Percentiles rank a stretch among this genome's conserved stretches.
phyloP scores from a whole-genome alignment of 352 stramenopile genomes.

The Pythium rhizo-oryzae region DNA sequence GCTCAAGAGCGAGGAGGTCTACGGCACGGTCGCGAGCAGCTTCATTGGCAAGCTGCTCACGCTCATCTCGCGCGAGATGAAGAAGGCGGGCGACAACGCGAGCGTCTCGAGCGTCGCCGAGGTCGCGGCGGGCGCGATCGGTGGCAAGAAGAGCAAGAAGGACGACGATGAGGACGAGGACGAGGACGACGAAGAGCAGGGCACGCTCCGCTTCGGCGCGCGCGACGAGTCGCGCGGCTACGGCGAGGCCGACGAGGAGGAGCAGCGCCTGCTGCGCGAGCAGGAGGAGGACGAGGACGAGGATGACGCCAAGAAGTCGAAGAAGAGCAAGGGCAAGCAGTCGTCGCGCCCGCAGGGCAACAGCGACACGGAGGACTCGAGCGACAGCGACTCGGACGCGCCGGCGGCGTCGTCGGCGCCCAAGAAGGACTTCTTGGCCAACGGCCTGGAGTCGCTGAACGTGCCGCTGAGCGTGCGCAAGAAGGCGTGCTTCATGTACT shows the following conservation, averaged over 20 bases:
- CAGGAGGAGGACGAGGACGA: slow-evolving; percentile 65
- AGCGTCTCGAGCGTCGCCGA: slow-evolving; percentile 55
- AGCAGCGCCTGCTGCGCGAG: slow-evolving; percentile 63
- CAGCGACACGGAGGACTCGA: slow-evolving; percentile 46
- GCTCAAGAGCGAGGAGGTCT: slow-evolving; percentile 94
- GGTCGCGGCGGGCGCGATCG: slow-evolving; percentile 44
- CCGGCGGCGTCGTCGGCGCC: slow-evolving; percentile 6
- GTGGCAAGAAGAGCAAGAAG: slow-evolving; percentile 49
- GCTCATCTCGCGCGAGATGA: slow-evolving; percentile 95
- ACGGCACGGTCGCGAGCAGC: slow-evolving; percentile 74
- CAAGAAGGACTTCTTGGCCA: slow-evolving; percentile 44
- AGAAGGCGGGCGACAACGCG: slow-evolving; percentile 70
- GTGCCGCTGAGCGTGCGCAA: slow-evolving; percentile 81
- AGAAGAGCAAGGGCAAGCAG: slow-evolving; percentile 36
- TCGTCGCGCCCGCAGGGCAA: slow-evolving; percentile 9
- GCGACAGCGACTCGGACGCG: slow-evolving; percentile 39
- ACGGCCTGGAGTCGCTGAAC: slow-evolving; percentile 74
- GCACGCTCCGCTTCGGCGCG: slow-evolving; percentile 82
- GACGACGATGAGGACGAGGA: slow-evolving; percentile 81
- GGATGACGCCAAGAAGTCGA: slow-evolving; percentile 32
- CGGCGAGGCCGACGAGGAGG: slow-evolving; percentile 94
- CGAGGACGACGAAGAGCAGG: slow-evolving; percentile 87
- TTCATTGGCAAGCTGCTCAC: slow-evolving; percentile 95
- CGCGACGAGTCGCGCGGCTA: slow-evolving; percentile 85
- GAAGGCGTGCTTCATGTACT: slow-evolving; percentile 88